These are phyloP conservation scores for Capsella rubella DNA, from an alignment of 441 rosid genomes.

Conservation along the genomic window DNA sequence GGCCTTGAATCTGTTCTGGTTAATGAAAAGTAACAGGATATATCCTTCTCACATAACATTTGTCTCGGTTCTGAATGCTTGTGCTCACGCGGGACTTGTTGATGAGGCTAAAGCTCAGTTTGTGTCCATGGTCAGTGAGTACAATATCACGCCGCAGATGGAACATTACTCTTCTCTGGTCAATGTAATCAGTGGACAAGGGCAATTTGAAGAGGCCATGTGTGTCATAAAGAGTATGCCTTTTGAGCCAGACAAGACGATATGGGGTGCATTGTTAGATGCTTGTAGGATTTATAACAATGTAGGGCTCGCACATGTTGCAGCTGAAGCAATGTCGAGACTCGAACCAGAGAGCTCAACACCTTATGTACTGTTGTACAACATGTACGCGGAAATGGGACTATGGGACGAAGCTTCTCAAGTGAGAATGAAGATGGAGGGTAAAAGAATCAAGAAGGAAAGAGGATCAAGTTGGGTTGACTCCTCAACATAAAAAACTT, in stretches of 20 bases:
- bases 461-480: slow-evolving; percentile 64
- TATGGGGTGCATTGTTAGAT: slow-evolving; percentile 73
- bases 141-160: slow-evolving; percentile 59
- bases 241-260: slow-evolving; percentile 59
- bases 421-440: slow-evolving; percentile 61
- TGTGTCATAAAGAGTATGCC: slow-evolving; percentile 63
- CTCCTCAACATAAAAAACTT: neutral
- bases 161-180: slow-evolving; percentile 75
- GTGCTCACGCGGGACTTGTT: slow-evolving; percentile 70
- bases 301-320: slow-evolving; percentile 57
- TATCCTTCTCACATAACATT: slow-evolving; percentile 68
- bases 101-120: slow-evolving; percentile 64
- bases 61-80: slow-evolving; percentile 70
- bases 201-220: slow-evolving; percentile 67
- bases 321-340: slow-evolving; percentile 64
- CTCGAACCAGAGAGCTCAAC: slow-evolving; percentile 71
- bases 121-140: slow-evolving; percentile 54
- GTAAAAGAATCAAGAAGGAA: slow-evolving; percentile 56
- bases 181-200: slow-evolving; percentile 64
- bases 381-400: slow-evolving; percentile 62
- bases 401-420: slow-evolving; percentile 63
- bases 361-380: slow-evolving; percentile 67
- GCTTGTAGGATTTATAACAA: slow-evolving; percentile 72
- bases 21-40: slow-evolving; percentile 56
- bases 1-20: slow-evolving; percentile 59